phyloP scores from a whole-genome alignment of 225 moss, liverwort and hornwort genomes.

The Neckera pumila region DNA sequence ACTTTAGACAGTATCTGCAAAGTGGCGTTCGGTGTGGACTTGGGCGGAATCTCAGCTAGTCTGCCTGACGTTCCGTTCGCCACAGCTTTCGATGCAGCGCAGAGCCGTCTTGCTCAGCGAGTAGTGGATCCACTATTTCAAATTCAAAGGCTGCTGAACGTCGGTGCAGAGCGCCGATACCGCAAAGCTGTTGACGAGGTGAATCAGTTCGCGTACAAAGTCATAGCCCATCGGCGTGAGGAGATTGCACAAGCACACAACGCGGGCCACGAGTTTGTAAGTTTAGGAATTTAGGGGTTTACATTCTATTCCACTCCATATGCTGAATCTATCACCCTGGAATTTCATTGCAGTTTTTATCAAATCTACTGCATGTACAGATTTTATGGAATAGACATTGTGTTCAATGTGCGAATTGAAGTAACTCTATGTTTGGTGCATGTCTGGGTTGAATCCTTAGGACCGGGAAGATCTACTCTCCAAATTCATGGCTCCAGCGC shows the following conservation, averaged over 20 bases:
- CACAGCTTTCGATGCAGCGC: conserved; percentile 55
- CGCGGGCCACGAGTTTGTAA: conserved; percentile 13
- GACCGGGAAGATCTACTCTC: conserved; percentile 52
- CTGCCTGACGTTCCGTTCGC: conserved; percentile 70
- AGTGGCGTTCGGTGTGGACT: conserved; percentile 77
- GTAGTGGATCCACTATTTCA: conserved; percentile 29
- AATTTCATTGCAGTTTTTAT: background rate
- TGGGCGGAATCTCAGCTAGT: conserved; percentile 40
- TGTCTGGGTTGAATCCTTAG: conserved; percentile 10
- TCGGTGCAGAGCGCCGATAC: conserved; percentile 48
- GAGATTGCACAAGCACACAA: conserved; percentile 25
- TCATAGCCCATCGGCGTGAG: conserved; percentile 38
- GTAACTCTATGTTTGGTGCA: background rate
- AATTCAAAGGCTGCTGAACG: conserved; percentile 37
- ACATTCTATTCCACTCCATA: background rate
- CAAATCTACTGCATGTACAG: background rate
- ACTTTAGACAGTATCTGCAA: conserved; percentile 81
- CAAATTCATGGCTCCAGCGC: conserved; percentile 45
- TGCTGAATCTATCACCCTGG: background rate
- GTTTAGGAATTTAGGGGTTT: background rate
- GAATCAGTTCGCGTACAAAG: conserved; percentile 38
- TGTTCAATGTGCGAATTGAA: background rate
- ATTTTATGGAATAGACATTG: background rate
- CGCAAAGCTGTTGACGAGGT: conserved; percentile 4
- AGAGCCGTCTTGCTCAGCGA: conserved; percentile 21